These are phyloP conservation scores for Sicyos edulis DNA, from an alignment of 306 rosid genomes.

Conservation along the genomic window DNA sequence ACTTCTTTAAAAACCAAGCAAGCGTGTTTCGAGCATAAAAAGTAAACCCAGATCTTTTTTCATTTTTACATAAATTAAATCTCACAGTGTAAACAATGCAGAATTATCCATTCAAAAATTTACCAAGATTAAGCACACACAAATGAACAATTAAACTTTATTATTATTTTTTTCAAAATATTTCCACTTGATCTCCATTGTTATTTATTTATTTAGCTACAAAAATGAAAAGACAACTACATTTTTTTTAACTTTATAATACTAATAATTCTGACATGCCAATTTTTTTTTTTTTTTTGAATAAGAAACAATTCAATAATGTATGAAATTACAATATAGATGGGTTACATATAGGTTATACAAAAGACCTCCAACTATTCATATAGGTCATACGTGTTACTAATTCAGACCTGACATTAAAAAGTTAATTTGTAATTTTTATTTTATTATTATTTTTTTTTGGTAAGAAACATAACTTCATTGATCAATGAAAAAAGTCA, in stretches of 20 bases:
- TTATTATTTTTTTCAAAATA: background rate
- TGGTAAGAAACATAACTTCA: no score
- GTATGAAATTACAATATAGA: no score
- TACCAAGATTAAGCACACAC: conserved; percentile 4
- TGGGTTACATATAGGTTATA: no score
- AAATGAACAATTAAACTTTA: background rate
- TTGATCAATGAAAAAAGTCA: no score
- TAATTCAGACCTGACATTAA: background rate
- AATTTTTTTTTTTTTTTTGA: no score
- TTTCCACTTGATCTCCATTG: background rate
- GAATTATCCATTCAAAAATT: background rate
- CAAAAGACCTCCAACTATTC: no score
- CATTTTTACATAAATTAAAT: background rate
- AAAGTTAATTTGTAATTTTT: background rate
- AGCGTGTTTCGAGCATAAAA: background rate
- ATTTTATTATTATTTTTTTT: no score
- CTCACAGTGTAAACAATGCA: background rate
- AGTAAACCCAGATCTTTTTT: background rate
- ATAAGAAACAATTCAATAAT: no score
- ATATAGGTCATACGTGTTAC: no score
- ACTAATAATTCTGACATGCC: background rate
- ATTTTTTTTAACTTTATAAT: background rate
- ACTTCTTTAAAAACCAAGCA: background rate
- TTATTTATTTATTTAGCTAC: background rate
- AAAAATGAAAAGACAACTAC: background rate